phyloP scores from a whole-genome alignment of 1,139 yeast species.

The Taphrina betulina region DNA sequence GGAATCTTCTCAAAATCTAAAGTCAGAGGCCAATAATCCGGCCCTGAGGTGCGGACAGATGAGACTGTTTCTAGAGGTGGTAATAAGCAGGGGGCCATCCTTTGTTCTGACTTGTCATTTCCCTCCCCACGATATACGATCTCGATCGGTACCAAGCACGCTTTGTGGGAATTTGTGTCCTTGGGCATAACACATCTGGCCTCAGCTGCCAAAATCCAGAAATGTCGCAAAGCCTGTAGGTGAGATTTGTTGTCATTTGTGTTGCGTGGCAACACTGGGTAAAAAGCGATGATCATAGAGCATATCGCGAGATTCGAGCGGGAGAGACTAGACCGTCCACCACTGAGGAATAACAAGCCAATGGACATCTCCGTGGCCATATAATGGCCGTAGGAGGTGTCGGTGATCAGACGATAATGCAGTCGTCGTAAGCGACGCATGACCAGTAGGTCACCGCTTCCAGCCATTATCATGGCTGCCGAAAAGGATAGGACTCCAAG shows the following conservation, averaged over 20 bases:
- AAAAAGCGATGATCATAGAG: slow-evolving; percentile 66
- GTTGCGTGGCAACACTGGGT: slow-evolving; percentile 65
- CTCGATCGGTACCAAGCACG: slow-evolving; percentile 24
- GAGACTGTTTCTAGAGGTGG: slow-evolving; percentile 37
- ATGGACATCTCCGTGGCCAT: slow-evolving; percentile 79
- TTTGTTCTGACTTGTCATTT: background rate
- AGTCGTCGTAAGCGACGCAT: slow-evolving; percentile 70
- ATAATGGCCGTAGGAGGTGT: slow-evolving; percentile 60
- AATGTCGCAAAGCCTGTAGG: slow-evolving; percentile 81
- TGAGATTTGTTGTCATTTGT: slow-evolving; percentile 54
- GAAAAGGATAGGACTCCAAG: slow-evolving; percentile 64
- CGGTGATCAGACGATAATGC: slow-evolving; percentile 57
- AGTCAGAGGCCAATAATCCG: slow-evolving; percentile 3
- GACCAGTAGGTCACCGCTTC: slow-evolving; percentile 81
- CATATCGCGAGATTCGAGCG: slow-evolving; percentile 68
- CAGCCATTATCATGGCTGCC: slow-evolving; percentile 77
- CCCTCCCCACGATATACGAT: slow-evolving; percentile 6
- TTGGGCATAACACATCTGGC: slow-evolving; percentile 75
- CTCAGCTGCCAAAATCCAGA: slow-evolving; percentile 86
- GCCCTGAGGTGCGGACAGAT: background rate
- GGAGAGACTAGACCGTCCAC: slow-evolving; percentile 84
- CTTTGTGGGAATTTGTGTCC: slow-evolving; percentile 52
- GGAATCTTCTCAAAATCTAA: too few species aligned
- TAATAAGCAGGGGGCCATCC: slow-evolving; percentile 38
- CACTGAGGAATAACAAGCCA: slow-evolving; percentile 86